Percentiles rank a stretch among this genome's conserved stretches.
These are phyloP conservation scores for Schizophyllum commune DNA, from an alignment of 1,284 basidiomycete species.

Conservation along the genomic window DNA sequence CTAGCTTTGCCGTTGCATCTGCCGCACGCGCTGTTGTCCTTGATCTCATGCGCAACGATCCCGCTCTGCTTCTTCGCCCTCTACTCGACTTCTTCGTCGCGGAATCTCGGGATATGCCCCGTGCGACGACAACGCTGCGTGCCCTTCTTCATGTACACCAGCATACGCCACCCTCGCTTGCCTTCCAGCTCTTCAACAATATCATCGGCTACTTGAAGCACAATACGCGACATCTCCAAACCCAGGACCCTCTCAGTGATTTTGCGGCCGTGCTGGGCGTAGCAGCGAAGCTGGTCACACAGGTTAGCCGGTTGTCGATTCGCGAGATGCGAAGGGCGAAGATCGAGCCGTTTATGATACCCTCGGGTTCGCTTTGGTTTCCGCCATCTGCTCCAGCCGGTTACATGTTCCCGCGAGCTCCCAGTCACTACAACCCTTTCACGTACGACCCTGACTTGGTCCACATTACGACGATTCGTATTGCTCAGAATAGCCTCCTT, in stretches of 20 bases:
- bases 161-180: slow-evolving; percentile 54
- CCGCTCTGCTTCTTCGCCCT: slow-evolving; percentile 55
- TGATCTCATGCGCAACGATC: slow-evolving; percentile 74
- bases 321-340: slow-evolving; percentile 72
- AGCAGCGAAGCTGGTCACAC: slow-evolving; percentile 48
- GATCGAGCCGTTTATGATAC: slow-evolving; percentile 63
- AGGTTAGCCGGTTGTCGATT: slow-evolving; percentile 67
- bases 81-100: slow-evolving; percentile 53
- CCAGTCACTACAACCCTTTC: slow-evolving; percentile 21
- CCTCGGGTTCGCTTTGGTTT: slow-evolving; percentile 65
- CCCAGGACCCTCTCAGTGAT: slow-evolving; percentile 37
- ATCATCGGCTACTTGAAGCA: slow-evolving; percentile 65
- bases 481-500: slow-evolving; percentile 68
- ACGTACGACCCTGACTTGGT: slow-evolving; percentile 24
- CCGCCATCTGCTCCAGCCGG: slow-evolving; percentile 39
- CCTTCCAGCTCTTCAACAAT: slow-evolving; percentile 64
- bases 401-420: slow-evolving; percentile 54
- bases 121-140: slow-evolving; percentile 42
- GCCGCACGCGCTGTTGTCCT: slow-evolving; percentile 49
- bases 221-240: slow-evolving; percentile 34
- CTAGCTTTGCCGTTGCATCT: slow-evolving; percentile 46
- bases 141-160: slow-evolving; percentile 47
- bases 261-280: slow-evolving; percentile 52
- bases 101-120: slow-evolving; percentile 36
- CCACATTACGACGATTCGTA: slow-evolving; percentile 56